Evolutionary conservation across 75 land plant species (phyloP).

Genomic region (Pseudotsuga menziesii): DNA sequence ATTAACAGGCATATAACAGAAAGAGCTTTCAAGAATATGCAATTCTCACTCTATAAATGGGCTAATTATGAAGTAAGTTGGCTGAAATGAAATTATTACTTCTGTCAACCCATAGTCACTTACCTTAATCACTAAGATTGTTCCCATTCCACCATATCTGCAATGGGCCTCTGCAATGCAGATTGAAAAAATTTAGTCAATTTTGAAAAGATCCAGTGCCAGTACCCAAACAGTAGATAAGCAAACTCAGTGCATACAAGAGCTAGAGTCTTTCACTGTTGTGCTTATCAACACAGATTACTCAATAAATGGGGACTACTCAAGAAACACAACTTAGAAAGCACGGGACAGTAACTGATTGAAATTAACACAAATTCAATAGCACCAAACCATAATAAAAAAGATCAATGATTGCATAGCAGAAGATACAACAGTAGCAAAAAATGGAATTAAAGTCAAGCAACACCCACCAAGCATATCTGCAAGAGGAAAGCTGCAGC

Average conservation of each 20-base stretch:
- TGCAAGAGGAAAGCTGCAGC: slow-evolving; percentile 88
- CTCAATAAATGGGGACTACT: neutral
- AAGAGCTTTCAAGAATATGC: neutral
- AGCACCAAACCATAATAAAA: no score
- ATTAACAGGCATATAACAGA: slow-evolving; percentile 1
- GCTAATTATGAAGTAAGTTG: neutral
- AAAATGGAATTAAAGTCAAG: no score
- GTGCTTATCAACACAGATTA: neutral
- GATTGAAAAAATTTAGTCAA: neutral
- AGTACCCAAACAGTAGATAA: neutral
- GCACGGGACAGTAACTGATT: neutral
- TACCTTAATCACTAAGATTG: slow-evolving; percentile 88
- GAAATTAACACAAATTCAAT: no score
- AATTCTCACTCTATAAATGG: neutral
- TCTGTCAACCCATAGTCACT: slow-evolving; percentile 1
- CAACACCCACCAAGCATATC: slow-evolving; percentile 72
- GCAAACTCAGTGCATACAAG: no score
- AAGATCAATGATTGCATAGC: no score
- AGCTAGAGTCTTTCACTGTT: no score
- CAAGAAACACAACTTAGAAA: neutral
- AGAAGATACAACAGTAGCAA: no score
- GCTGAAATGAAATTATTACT: neutral
- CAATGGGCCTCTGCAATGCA: slow-evolving; percentile 60
- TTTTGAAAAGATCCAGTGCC: neutral
- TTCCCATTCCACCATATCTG: slow-evolving; percentile 84